Conservation (phyloP, 257 asterid genomes). For the Osmanthus fragrans region DNA sequence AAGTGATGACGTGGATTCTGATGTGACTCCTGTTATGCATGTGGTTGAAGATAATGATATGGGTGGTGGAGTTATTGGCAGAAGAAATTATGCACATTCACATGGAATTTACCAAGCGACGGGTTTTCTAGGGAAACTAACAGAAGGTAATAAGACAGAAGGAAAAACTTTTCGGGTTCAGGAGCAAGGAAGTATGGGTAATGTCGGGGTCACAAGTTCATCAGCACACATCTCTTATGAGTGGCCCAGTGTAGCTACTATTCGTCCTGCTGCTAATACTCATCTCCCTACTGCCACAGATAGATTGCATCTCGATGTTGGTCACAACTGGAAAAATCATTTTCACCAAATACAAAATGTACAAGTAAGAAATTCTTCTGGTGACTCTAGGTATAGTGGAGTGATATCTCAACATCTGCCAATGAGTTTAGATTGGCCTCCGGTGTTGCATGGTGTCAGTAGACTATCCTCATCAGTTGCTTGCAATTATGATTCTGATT, state of each 20-base stretch:
- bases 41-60: slow-evolving; percentile 35
- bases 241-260: slow-evolving; percentile 84
- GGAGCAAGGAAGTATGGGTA: slow-evolving; percentile 52
- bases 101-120: slow-evolving; percentile 12
- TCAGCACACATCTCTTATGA: slow-evolving; percentile 78
- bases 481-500: slow-evolving; percentile 84
- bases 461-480: slow-evolving; percentile 69
- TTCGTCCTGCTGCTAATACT: slow-evolving; percentile 52
- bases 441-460: slow-evolving; percentile 66
- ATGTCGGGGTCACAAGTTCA: slow-evolving; percentile 62
- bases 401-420: slow-evolving; percentile 57
- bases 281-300: slow-evolving; percentile 90
- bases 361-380: slow-evolving; percentile 69
- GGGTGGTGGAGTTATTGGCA: slow-evolving; percentile 19
- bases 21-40: slow-evolving; percentile 33
- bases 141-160: slow-evolving; percentile 43
- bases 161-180: slow-evolving; percentile 38
- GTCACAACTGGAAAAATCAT: slow-evolving; percentile 83
- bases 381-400: slow-evolving; percentile 65
- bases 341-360: slow-evolving; percentile 73
- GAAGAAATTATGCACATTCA: slow-evolving; percentile 31
- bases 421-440: slow-evolving; percentile 94
- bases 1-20: slow-evolving; percentile 6
- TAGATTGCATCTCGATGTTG: slow-evolving; percentile 97
- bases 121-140: too few species aligned